Percentiles rank a stretch among this genome's conserved stretches.
Evolutionary conservation across 257 asterid species (phyloP).

Genomic region (Solanum raphanifolium): DNA sequence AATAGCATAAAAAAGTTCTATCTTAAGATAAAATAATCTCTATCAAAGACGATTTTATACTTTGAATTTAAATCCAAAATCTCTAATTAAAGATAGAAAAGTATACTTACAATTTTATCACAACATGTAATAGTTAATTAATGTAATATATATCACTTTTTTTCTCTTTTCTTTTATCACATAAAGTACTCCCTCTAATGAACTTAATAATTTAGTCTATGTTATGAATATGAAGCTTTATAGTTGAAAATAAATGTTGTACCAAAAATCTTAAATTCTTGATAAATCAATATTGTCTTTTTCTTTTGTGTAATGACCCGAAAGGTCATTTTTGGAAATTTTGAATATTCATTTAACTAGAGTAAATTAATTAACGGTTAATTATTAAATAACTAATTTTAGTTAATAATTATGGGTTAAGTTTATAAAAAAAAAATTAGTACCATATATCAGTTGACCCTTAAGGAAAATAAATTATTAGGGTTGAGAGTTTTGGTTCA

Average conservation of each 20-base stretch:
- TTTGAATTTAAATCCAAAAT: background rate
- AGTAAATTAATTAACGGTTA: too few species aligned
- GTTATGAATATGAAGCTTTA: background rate
- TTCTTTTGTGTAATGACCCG: too few species aligned
- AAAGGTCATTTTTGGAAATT: too few species aligned
- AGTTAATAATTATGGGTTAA: too few species aligned
- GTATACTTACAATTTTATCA: background rate
- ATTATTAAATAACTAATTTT: too few species aligned
- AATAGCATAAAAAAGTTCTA: rapidly evolving
- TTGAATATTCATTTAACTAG: too few species aligned
- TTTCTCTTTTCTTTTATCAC: background rate
- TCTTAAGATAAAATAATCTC: rapidly evolving
- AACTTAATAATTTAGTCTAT: background rate
- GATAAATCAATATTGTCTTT: background rate
- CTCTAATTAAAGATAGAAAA: background rate
- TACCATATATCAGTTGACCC: too few species aligned
- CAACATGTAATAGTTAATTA: background rate
- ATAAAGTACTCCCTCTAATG: background rate
- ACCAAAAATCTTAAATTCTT: background rate
- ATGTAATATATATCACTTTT: background rate
- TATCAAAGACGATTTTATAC: background rate
- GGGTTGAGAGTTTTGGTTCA: too few species aligned
- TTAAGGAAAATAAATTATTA: too few species aligned
- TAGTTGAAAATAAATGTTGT: background rate
- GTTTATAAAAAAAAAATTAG: too few species aligned